A percentile compares a stretch with the other conserved stretches of the same genome.
phyloP scores from a whole-genome alignment of 352 stramenopile species.

The Thraustotheca clavata region DNA sequence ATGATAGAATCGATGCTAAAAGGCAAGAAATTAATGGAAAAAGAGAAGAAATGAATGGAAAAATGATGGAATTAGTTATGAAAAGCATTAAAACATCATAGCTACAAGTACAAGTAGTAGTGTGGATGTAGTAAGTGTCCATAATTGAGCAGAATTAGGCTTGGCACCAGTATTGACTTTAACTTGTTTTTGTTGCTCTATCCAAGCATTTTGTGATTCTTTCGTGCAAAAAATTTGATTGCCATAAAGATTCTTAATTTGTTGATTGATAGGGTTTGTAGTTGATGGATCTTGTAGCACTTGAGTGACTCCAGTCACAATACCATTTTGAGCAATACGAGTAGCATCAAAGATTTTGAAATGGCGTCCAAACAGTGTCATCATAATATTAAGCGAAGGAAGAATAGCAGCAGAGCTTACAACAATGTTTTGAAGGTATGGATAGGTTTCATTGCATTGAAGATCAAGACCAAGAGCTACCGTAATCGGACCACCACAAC shows the following conservation, averaged over 20 bases:
- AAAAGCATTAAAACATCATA: too few species aligned
- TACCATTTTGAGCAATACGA: neutral
- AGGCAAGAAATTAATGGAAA: too few species aligned
- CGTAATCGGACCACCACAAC: slow-evolving; percentile 10
- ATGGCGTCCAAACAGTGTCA: neutral
- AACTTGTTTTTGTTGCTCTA: too few species aligned
- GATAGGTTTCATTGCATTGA: slow-evolving; percentile 14
- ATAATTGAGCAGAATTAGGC: too few species aligned
- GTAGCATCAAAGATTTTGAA: slow-evolving; percentile 18
- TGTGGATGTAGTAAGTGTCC: too few species aligned
- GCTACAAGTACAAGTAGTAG: too few species aligned
- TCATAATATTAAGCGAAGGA: slow-evolving; percentile 19
- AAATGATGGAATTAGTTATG: too few species aligned
- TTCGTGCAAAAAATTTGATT: slow-evolving; percentile 15
- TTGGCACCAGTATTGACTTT: neutral
- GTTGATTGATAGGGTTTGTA: slow-evolving; percentile 6
- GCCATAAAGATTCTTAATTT: slow-evolving; percentile 18
- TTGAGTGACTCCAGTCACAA: slow-evolving; percentile 9
- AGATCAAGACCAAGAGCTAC: neutral
- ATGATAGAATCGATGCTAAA: neutral
- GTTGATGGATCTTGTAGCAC: neutral
- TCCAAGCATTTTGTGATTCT: neutral
- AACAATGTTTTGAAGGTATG: slow-evolving; percentile 9
- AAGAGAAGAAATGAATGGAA: too few species aligned
- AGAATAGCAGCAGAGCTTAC: slow-evolving; percentile 1